Base-by-base conservation (phyloP, 805 yeast genomes). In the Saturnispora hagleri region DNA sequence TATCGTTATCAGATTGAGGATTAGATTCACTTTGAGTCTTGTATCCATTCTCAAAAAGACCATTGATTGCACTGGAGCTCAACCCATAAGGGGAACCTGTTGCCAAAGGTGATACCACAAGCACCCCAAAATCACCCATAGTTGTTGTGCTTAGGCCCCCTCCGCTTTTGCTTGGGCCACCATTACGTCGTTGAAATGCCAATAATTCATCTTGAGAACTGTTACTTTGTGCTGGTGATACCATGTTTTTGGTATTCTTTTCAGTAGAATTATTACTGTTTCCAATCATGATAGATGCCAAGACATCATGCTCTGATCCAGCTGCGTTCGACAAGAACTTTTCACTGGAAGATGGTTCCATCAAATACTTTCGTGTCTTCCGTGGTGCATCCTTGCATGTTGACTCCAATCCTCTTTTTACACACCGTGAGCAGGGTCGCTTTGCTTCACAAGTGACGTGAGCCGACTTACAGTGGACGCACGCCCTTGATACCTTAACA, bases 301-400 rank as follows among this genome's bases (percentile, higher is more conserved):
- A 66, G 3, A 84, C 80, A 3, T 87, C 75, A 58, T 85, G 84
- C 58, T 85, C 93, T 48, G 82, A 69, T 60, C 82, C 84, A 0
- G 88, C 89, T 1, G 93, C 89, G 35, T 77, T 71, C 1, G 89
- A 82, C 54, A 84, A 61, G 58, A 84, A 84, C 54, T 76, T 38
- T 3, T 38, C 42, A 8, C 42, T 13, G 6, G 42, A 13, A 18
- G 42, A 38, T 18, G 42, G 42, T 38, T 84, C 93, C 31, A 78
- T 72, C 50, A 90, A 66, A 57, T 90, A 90, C 65, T 91, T 91
- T 69, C 86, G 86, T 56, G 80, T 74, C 67, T 89, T 89, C 46
- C 98, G 71, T 2, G 93, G 93, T 5, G 97, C 97, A 69, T 93
- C 97, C 33, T 79, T 79, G 69, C 98, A 91, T 0, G 86, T 73